Conservation (phyloP, 1,284 basidiomycete species). For the Meira nashicola region DNA sequence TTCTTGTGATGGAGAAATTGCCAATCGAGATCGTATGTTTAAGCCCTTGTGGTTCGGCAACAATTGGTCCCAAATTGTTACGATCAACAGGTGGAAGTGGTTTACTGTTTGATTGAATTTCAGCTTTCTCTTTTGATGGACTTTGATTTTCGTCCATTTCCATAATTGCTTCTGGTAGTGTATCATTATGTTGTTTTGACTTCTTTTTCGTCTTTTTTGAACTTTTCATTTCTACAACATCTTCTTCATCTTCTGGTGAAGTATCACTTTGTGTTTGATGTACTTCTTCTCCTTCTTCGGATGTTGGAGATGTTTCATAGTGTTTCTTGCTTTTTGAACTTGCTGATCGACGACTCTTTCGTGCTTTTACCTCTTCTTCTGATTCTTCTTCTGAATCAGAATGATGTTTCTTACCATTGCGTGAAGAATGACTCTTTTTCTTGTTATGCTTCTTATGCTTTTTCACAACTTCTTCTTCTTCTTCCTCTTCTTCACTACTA, state of each 20-base stretch:
- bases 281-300: neutral
- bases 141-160: too few relatives aligned
- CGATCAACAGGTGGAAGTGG: too few relatives aligned
- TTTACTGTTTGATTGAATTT: too few relatives aligned
- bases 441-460: neutral
- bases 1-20: too few relatives aligned
- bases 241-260: neutral
- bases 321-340: neutral
- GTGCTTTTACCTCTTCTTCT: constrained; percentile 4
- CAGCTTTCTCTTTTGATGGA: too few relatives aligned
- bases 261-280: neutral
- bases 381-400: neutral
- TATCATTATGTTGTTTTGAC: neutral
- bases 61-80: too few relatives aligned
- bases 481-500: neutral
- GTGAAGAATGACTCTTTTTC: neutral
- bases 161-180: neutral
- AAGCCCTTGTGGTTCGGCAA: too few relatives aligned
- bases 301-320: neutral
- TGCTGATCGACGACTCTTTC: neutral
- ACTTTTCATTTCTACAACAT: too few relatives aligned
- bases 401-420: neutral
- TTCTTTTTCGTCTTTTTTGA: neutral
- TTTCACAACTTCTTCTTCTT: neutral
- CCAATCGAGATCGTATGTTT: too few relatives aligned